Conservation (phyloP, 148 eudicot genomes). For the Tetragonia tetragonoides region DNA sequence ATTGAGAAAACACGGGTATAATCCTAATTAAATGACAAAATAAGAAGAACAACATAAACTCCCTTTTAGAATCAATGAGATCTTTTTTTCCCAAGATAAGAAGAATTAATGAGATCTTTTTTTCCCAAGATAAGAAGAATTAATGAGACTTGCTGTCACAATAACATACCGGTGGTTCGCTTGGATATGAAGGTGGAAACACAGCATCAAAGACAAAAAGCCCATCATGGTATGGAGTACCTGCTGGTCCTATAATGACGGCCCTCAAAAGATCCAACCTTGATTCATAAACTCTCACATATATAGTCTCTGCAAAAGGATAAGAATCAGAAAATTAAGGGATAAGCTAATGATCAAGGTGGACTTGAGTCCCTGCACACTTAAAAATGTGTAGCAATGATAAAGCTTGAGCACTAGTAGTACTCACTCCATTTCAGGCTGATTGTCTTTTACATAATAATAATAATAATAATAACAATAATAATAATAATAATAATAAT, state of each 20-base stretch:
- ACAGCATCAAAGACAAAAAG: constrained; percentile 67
- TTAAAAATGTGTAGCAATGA: neutral
- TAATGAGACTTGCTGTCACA: neutral
- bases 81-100: too few relatives aligned
- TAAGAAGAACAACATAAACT: neutral
- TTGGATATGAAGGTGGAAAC: constrained; percentile 68
- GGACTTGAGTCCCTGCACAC: neutral
- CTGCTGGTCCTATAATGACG: constrained; percentile 66
- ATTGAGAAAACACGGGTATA: too few relatives aligned
- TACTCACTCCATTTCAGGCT: neutral
- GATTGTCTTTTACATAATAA: neutral
- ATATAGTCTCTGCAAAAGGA: constrained; percentile 48
- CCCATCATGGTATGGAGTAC: constrained; percentile 90
- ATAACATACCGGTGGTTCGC: constrained; percentile 59
- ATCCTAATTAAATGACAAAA: too few relatives aligned
- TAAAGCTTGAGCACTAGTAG: neutral
- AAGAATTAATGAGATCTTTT: too few relatives aligned
- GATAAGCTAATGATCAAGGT: neutral
- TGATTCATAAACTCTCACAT: constrained; percentile 64
- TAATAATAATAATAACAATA: neutral
- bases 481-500: neutral
- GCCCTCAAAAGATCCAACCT: constrained; percentile 82
- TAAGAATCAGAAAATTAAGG: constrained; percentile 8
- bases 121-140: too few relatives aligned
- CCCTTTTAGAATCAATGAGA: too few relatives aligned